Evolutionary conservation across 345 rosid genomes (phyloP), one percentile per base, ranked within the genome.

Genomic region (Conringia planisiliqua): DNA sequence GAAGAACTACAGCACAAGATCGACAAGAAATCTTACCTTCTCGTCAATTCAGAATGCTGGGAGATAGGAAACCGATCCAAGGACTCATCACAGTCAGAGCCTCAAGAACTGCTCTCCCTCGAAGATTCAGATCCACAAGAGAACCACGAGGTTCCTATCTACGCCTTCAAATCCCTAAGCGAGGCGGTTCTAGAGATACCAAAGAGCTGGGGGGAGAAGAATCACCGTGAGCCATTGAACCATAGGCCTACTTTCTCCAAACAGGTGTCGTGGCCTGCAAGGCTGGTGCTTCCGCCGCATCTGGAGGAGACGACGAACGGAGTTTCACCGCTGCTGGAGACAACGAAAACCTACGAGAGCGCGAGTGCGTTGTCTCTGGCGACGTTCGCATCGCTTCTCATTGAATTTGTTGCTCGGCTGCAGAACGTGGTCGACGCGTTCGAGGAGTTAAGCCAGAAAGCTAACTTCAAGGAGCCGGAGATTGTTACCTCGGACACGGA

Each of bases 281-380:
- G 82, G 11, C 7, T 51, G 56, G 86, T 90, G 2, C 66, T 77
- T 68, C 79, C 72, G 0, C 62, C 79, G 35, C 74, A 68, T 68
- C 1, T 22, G 30, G 68, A 71, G 30, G 68, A 71, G 68, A 52
- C 78, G 42, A 62, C 60, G 2, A 67, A 74, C 14, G 85, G 79
- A 72, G 46, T 79, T 38, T 4, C 24, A 4, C 82, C 80, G 2
- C 63, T 38, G 7, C 16, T 83, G 29, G 93, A 86, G 75, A 86
- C 79, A 10, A 89, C 96, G 8, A 84, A 81, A 67, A 82, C 92
- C 27, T 94, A 88, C 27, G 96, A 91, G 70, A 91, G 94, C 72
- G 97, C 96, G 2, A 91, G 95, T 24, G 92, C 96, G 0, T 76
- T 94, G 84, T 91, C 97, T 20, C 73, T 94, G 9, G 98, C 97